Base-by-base conservation (phyloP, 2,329 filamentous ascomycete genomes). In the Aspergillus ustus region DNA sequence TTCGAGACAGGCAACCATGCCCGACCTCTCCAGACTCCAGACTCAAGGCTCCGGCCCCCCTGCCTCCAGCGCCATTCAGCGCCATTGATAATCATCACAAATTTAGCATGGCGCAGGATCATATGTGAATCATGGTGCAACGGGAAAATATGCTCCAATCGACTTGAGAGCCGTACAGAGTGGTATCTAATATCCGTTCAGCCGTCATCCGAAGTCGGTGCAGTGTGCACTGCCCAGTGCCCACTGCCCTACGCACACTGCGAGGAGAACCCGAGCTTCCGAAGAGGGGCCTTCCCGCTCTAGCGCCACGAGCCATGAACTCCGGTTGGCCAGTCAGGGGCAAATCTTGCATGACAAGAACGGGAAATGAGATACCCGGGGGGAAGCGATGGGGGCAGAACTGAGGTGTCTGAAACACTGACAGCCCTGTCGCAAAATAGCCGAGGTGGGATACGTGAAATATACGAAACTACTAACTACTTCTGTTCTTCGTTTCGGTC, bases 291-390 rank as follows among this genome's bases (percentile, higher is more conserved):
- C 57, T 51, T 63, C 54, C 49, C 50, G 56, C 59, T 56, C 49
- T 61, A 62, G 63, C 31, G 59, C 48, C 43, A 37, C 44, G 34
- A 52, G 61, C 61, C 62, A 64, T 57, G 45, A 57, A 60, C 57
- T 60, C 64, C 64, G 64, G 64, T 66, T 66, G 62, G 64, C 43
- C 48, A 44, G 29, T 29, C 52, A 31, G 25, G 15, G 25, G 22
- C 25, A 46, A 63, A 59, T 59, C 56, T 57, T 58, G 59, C 56
- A 61, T 61, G 55, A 61, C 55, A 59, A 61, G 48, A 40, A 51
- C 20, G 7, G 29, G 51, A 31, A n/a, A 50, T 22, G 40, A 28
- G 19, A 54, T 40, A 13, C 34, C 34, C n/a, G 52, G 20, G 29
- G 19, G 22, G n/a, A 22, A 28, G 20, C 37, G 52, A 40, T 43